Percentiles rank a stretch among this genome's conserved stretches.
Conservation (phyloP, 2,329 filamentous ascomycete species). For the Exophiala dermatitidis region DNA sequence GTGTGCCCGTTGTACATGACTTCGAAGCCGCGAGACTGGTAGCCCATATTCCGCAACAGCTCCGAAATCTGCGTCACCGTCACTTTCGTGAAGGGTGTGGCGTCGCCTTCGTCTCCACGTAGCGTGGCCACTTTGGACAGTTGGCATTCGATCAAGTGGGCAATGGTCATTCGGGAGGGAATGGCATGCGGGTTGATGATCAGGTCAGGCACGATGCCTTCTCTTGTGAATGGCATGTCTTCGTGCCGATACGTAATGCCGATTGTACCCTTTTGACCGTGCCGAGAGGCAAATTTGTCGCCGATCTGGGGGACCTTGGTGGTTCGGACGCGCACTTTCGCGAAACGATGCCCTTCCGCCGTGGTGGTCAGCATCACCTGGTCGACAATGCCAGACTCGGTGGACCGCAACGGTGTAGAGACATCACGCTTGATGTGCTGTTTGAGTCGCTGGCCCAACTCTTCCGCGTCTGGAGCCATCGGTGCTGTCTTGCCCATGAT, state of each 20-base stretch:
- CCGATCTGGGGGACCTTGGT: slow-evolving; percentile 98
- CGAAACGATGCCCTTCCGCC: slow-evolving; percentile 85
- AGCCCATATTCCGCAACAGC: slow-evolving; percentile 79
- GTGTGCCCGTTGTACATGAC: slow-evolving; percentile 99
- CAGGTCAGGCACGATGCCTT: slow-evolving; percentile 87
- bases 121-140: slow-evolving; percentile 92
- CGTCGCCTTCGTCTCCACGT: slow-evolving; percentile 91
- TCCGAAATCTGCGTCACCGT: slow-evolving; percentile 90
- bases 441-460: slow-evolving; percentile 84
- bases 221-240: slow-evolving; percentile 94
- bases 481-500: slow-evolving; percentile 98
- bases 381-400: slow-evolving; percentile 94
- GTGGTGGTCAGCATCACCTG: slow-evolving; percentile 91
- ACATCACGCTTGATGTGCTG: slow-evolving; percentile 90
- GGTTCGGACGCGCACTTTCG: slow-evolving; percentile 94
- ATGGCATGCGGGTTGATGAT: slow-evolving; percentile 99
- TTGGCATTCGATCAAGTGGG: slow-evolving; percentile 98
- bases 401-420: slow-evolving; percentile 87
- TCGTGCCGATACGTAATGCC: slow-evolving; percentile 97
- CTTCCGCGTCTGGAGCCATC: slow-evolving; percentile 84
- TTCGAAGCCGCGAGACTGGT: slow-evolving; percentile 95
- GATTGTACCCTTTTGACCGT: slow-evolving; percentile 98
- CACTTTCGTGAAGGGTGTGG: slow-evolving; percentile 95
- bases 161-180: slow-evolving; percentile 99
- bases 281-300: slow-evolving; percentile 97